Evolutionary conservation across 2,329 filamentous ascomycete genomes (phyloP).

Genomic region (Hypoxylon sp.): DNA sequence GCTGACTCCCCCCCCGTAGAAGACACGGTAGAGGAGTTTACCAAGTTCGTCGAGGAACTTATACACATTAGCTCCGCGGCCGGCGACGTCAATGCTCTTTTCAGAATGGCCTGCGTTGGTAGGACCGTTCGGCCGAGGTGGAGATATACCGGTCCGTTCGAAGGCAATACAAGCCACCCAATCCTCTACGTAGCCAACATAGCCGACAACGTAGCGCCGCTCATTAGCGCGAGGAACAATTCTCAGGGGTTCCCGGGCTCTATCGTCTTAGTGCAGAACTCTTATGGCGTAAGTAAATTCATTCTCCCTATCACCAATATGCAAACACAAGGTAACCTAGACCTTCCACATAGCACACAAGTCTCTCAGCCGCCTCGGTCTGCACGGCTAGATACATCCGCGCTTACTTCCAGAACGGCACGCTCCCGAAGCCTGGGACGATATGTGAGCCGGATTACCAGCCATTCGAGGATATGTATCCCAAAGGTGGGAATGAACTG

Average conservation of each 20-base stretch:
- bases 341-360: slow-evolving; percentile 62
- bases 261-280: slow-evolving; percentile 64
- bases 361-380: slow-evolving; percentile 60
- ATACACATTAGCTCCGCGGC: slow-evolving; percentile 58
- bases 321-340: slow-evolving; percentile 25
- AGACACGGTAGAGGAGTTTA: slow-evolving; percentile 56
- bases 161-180: slow-evolving; percentile 53
- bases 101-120: slow-evolving; percentile 55
- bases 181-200: slow-evolving; percentile 58
- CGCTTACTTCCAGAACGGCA: slow-evolving; percentile 63
- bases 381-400: slow-evolving; percentile 61
- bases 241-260: slow-evolving; percentile 60
- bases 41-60: slow-evolving; percentile 54
- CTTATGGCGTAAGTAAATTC: slow-evolving; percentile 62
- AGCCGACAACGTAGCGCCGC: slow-evolving; percentile 56
- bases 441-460: slow-evolving; percentile 63
- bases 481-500: slow-evolving; percentile 26
- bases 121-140: slow-evolving; percentile 53
- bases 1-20: slow-evolving; percentile 57
- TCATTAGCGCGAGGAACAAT: slow-evolving; percentile 53
- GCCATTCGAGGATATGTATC: slow-evolving; percentile 57
- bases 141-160: slow-evolving; percentile 53
- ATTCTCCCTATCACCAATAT: background rate
- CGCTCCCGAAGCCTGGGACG: slow-evolving; percentile 61
- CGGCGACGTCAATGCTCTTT: slow-evolving; percentile 61